A percentile compares a stretch with the other conserved stretches of the same genome.
Evolutionary conservation across 345 rosid genomes (phyloP).

Genomic region (Eucalyptus sp.): DNA sequence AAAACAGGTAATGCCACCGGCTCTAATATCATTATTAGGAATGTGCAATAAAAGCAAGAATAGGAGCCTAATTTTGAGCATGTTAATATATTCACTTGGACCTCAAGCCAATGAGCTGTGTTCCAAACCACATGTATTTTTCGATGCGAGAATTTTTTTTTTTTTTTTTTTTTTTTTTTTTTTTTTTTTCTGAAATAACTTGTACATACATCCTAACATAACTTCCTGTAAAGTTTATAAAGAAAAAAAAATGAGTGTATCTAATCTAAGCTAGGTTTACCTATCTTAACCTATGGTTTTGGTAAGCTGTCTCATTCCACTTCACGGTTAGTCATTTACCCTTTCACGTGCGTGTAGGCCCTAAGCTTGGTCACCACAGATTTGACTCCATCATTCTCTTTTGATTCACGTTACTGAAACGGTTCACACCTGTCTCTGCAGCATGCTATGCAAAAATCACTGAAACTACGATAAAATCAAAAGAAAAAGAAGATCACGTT

Average conservation of each 20-base stretch:
- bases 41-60: accelerated
- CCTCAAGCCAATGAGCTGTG: background rate
- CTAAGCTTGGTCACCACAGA: background rate
- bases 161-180: too few relatives aligned
- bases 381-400: background rate
- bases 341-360: background rate
- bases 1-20: accelerated
- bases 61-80: background rate
- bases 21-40: background rate
- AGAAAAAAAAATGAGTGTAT: background rate
- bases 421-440: background rate
- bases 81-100: background rate
- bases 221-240: background rate
- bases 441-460: background rate
- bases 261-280: background rate
- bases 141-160: accelerated
- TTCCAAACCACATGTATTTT: too few relatives aligned
- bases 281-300: background rate
- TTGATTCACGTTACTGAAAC: background rate
- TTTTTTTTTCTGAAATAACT: background rate
- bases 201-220: background rate
- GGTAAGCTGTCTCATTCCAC: background rate
- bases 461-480: background rate
- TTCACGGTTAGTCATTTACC: background rate
- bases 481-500: background rate